Evolutionary conservation across 805 yeast species (phyloP).

Genomic region (Ogataea glucozyma): DNA sequence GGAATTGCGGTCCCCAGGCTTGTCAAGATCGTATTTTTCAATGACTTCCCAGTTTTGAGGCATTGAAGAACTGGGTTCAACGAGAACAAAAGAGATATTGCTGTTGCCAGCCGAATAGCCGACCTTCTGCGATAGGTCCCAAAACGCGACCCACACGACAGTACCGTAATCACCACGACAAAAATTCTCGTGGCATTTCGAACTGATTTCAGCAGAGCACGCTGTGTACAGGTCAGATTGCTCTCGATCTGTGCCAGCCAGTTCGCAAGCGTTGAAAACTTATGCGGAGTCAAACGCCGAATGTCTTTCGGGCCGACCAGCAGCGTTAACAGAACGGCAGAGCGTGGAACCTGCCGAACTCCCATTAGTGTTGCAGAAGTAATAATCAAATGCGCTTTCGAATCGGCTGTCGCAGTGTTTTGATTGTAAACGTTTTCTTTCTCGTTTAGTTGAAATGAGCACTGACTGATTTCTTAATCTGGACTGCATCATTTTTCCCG

Average conservation of each 20-base stretch:
- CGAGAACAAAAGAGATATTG: constrained; percentile 18
- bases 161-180: neutral
- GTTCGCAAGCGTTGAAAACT: neutral
- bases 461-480: neutral
- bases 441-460: no score
- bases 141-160: constrained; percentile 1
- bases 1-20: constrained; percentile 17
- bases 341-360: neutral
- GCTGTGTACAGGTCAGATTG: neutral
- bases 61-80: constrained; percentile 14
- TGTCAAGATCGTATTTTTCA: constrained; percentile 3
- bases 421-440: no score
- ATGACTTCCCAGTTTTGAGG: neutral
- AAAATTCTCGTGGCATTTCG: constrained; percentile 13
- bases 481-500: constrained; percentile 5
- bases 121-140: constrained; percentile 2
- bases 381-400: no score
- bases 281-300: neutral
- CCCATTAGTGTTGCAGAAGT: no score
- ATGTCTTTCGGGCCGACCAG: constrained; percentile 11
- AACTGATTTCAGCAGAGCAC: constrained; percentile 4
- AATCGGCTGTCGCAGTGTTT: no score
- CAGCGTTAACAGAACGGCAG: constrained; percentile 5
- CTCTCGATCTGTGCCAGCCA: constrained; percentile 8
- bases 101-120: constrained; percentile 9